phyloP scores from a whole-genome alignment of 768 basidiomycete genomes.

The Collybia sordida region DNA sequence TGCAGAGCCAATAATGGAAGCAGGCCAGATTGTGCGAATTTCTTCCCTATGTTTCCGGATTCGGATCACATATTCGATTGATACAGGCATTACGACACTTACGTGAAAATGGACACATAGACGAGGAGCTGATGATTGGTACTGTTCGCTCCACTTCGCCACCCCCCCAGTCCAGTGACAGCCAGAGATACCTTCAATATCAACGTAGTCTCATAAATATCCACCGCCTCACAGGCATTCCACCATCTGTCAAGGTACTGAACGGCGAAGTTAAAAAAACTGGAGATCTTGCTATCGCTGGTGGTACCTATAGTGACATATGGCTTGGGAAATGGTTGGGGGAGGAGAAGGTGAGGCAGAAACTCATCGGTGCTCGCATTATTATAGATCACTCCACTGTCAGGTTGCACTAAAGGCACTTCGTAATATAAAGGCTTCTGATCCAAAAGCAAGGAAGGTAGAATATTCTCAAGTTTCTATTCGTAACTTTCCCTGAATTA shows the following conservation, averaged over 20 bases:
- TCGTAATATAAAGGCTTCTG: constrained; percentile 42
- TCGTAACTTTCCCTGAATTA: not conserved
- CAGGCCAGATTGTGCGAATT: constrained; percentile 45
- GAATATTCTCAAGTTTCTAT: constrained; percentile 8
- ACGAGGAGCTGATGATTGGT: constrained; percentile 6
- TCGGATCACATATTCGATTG: not conserved
- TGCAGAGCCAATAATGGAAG: constrained; percentile 49
- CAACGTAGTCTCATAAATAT: constrained; percentile 46
- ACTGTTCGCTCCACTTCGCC: constrained; percentile 17
- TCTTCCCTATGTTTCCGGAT: not conserved
- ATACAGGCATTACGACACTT: constrained; percentile 28
- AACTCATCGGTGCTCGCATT: not conserved
- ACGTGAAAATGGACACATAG: constrained; percentile 14
- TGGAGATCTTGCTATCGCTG: constrained; percentile 41
- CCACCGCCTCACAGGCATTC: constrained; percentile 50
- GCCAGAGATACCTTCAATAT: constrained; percentile 38
- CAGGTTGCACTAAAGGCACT: constrained; percentile 61
- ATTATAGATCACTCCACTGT: not conserved
- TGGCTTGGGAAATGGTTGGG: constrained; percentile 55
- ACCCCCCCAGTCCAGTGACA: constrained; percentile 19
- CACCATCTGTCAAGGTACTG: constrained; percentile 51
- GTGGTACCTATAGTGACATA: constrained; percentile 55
- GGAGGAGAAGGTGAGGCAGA: constrained; percentile 43
- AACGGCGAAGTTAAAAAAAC: constrained; percentile 48
- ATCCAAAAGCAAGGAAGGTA: constrained; percentile 43